Base-by-base conservation (phyloP, 2,329 filamentous ascomycete species). In the Penicillium sp. region DNA sequence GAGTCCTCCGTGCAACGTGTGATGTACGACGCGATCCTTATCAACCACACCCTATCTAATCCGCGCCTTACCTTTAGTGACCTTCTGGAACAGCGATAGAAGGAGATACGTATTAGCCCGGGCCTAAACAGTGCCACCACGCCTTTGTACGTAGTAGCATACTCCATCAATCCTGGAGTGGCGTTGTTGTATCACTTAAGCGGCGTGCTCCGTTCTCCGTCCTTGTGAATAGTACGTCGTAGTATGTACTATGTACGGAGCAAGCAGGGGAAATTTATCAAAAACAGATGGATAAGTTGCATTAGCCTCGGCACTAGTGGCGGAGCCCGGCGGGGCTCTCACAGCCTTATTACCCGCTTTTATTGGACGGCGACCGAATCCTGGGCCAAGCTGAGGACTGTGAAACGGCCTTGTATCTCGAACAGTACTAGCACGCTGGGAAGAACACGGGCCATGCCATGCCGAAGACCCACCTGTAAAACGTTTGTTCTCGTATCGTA, bases 41-140 rank as follows among this genome's bases (percentile, higher is more conserved):
- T 52, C 16, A 24, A 28, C n/a, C 20, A n/a, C 5, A 20, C 21
- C 35, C 24, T 45, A 40, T 7, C 12, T 40, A n/a, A 11, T 43
- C 18, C 20, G 40, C n/a, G 40, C 18, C 12, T 21, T 9, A 21
- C 40, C n/a, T 2, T 18, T 43, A 43, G 40, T 18, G 33, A 24
- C 23, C 42, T 56, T 56, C 55, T 56, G 42, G 55, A 56, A 56
- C 48, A 47, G 35, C 33, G 18, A 47, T 56, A 47, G 55, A 56
- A 56, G 26, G 33, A 14, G 40, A 52, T 43, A 30, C 24, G 46
- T 18, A 26, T 46, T 46, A 52, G 42, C 50, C 42, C 18, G 50
- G 6, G 33, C 30, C 23, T 18, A 20, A 26, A 18, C 18, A 42
- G 50, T 30, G 50, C 38, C 26, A 51, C 49, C n/a, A 40, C 49